A percentile compares a stretch with the other conserved stretches of the same genome.
Evolutionary conservation across 2,329 filamentous ascomycete species (phyloP).

Genomic region (Cladosporium sp.): DNA sequence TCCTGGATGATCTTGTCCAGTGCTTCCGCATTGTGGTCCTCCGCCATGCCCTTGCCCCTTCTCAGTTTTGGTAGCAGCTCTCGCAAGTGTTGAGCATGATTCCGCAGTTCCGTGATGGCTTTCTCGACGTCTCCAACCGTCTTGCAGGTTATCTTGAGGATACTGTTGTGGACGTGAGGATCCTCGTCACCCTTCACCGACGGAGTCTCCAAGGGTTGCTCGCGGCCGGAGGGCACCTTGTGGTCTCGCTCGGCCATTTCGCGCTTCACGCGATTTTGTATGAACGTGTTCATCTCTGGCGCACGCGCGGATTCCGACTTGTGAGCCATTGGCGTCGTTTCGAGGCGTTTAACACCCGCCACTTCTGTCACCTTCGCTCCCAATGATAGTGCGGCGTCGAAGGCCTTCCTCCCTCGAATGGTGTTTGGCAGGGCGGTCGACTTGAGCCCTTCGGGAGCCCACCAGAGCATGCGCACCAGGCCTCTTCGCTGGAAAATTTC

Average conservation of each 20-base stretch:
- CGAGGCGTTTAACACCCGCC: slow-evolving; percentile 15
- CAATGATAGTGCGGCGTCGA: slow-evolving; percentile 58
- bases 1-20: not conserved
- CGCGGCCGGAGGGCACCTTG: not conserved
- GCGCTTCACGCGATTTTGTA: not conserved
- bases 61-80: not conserved
- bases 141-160: not conserved
- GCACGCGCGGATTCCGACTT: not conserved
- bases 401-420: slow-evolving; percentile 50
- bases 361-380: slow-evolving; percentile 51
- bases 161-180: not conserved
- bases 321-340: not conserved
- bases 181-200: not conserved
- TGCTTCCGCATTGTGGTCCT: not conserved
- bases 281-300: not conserved
- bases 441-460: slow-evolving; percentile 62
- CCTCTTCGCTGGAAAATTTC: slow-evolving; percentile 66
- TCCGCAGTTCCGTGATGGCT: slow-evolving; percentile 9
- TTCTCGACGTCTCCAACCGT: slow-evolving; percentile 6
- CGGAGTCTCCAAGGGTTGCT: not conserved
- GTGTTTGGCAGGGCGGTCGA: slow-evolving; percentile 56
- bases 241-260: not conserved
- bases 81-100: not conserved
- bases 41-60: too few relatives aligned
- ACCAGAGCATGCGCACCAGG: slow-evolving; percentile 72